Base-by-base conservation (phyloP, 2,329 filamentous ascomycete species). In the Rosellinia necatrix region DNA sequence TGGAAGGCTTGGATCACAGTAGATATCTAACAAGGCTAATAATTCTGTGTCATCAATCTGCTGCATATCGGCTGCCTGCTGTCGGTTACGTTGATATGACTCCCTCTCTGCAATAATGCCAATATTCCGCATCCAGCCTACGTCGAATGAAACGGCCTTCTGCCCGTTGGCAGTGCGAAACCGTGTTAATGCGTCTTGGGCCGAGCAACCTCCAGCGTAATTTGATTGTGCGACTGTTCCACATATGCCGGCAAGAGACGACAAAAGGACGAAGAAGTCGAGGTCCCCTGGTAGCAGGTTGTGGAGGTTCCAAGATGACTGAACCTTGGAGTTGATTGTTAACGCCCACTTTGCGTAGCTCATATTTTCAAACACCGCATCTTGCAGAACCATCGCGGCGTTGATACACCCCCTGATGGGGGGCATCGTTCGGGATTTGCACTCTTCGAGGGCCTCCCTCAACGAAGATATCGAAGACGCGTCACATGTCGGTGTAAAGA, bases 361-460 rank as follows among this genome's bases (percentile, higher is more conserved):
- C 66, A 68, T 69, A 49, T 66, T 67, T 34, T 66, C 56, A 25
- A 68, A 67, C 15, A 58, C 32, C 2, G 66, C 61, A 29, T 69
- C 67, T 56, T 68, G 59, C 8, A 75, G 65, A 1, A 78, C 73
- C 75, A 79, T 77, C 2, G 75, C 72, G 3, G 68, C 68, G 41
- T 79, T 75, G 35, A 80, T 68, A 13, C 78, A 69, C 8, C 78
- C 77, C 30, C 67, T 65, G 21, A 79, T 70, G 1, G 75, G 74
- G 3, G 63, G 62, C 62, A 66, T 65, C 5, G 37, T 56, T 24
- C 22, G 37, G 3, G 48, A 35, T 24, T 40, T 48, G 32, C 51
- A 64, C 12, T 61, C 58, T n/a, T 60, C 44, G 5, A 67, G 50
- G 1, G 59, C 51, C 9, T 27, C 32, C 5, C 51, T 40, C 0